Evolutionary conservation across 164 flowering plant species (phyloP).

Genomic region (Magnolia changhungtana): DNA sequence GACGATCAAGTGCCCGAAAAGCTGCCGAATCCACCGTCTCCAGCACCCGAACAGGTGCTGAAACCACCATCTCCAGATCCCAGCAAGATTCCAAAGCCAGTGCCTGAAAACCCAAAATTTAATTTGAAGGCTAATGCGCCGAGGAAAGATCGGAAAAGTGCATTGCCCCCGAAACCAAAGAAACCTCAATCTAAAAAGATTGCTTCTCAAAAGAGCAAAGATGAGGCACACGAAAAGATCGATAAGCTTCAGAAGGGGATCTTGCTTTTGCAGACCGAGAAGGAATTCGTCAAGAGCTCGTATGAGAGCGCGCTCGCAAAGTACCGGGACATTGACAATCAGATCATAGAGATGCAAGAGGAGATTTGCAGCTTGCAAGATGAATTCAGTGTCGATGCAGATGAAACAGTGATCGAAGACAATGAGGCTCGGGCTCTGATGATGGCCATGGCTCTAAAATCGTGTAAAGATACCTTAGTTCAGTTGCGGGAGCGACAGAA

Average conservation of each 20-base stretch:
- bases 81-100: not conserved
- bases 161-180: conserved; percentile 26
- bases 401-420: conserved; percentile 45
- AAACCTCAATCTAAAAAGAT: conserved; percentile 20
- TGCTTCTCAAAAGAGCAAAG: conserved; percentile 22
- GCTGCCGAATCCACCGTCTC: not conserved
- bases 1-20: not conserved
- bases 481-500: conserved; percentile 52
- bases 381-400: conserved; percentile 47
- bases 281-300: conserved; percentile 64
- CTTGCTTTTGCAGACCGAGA: conserved; percentile 67
- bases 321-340: conserved; percentile 64
- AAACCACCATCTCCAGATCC: not conserved
- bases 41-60: not conserved
- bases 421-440: conserved; percentile 68
- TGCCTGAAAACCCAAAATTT: not conserved
- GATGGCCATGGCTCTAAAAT: conserved; percentile 58
- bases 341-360: conserved; percentile 50
- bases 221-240: conserved; percentile 32
- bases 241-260: conserved; percentile 65
- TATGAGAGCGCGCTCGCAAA: conserved; percentile 47
- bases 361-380: conserved; percentile 57
- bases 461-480: conserved; percentile 51
- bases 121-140: not conserved
- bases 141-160: conserved; percentile 24